Evolutionary conservation across 2,329 filamentous ascomycete species (phyloP).

Genomic region (Pseudogymnoascus sp.): DNA sequence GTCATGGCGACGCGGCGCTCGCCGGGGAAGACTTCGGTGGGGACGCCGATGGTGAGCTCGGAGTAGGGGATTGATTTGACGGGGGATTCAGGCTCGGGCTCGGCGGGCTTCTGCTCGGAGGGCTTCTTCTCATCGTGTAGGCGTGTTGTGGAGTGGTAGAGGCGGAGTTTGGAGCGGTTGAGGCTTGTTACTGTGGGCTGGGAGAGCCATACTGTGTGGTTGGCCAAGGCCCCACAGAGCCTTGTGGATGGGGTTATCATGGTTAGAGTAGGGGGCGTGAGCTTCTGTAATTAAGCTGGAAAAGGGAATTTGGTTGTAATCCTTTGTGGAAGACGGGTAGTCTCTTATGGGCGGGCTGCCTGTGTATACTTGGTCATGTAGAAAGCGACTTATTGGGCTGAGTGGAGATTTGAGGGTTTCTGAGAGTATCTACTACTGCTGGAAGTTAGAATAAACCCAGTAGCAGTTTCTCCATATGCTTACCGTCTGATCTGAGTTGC

Average conservation of each 20-base stretch:
- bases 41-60: constrained; percentile 69
- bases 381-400: not conserved
- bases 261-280: not conserved
- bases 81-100: not conserved
- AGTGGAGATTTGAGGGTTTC: not conserved
- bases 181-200: not conserved
- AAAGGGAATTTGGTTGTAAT: not conserved
- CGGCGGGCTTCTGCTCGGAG: not conserved
- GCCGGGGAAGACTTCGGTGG: constrained; percentile 67
- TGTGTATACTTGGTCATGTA: not conserved
- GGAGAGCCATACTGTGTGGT: constrained; percentile 2
- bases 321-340: not conserved
- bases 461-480: not conserved
- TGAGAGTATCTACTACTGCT: not conserved
- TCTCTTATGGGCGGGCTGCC: not conserved
- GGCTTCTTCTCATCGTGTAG: not conserved
- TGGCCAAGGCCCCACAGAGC: constrained; percentile 7
- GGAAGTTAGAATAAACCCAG: not conserved
- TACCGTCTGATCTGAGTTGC: not conserved
- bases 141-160: not conserved
- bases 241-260: constrained; percentile 4
- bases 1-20: constrained; percentile 81
- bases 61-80: constrained; percentile 48
- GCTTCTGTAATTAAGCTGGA: not conserved
- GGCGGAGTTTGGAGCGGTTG: not conserved